Conservation (phyloP, 192 early-diverging fungal species). For the Phycomyces blakesleeanus region DNA sequence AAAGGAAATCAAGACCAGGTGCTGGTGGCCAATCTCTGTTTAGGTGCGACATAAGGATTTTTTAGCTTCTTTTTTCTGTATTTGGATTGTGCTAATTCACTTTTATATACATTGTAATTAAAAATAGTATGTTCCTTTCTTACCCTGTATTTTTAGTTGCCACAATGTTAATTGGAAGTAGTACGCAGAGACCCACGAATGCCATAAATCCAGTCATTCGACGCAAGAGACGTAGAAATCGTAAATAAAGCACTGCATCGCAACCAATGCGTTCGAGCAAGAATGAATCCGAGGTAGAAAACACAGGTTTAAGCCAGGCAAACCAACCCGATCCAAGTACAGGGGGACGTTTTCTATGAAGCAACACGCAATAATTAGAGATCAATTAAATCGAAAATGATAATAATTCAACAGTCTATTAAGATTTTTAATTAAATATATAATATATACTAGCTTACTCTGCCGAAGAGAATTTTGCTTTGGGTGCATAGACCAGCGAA, state of each 20-base stretch:
- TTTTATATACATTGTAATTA: too few species aligned
- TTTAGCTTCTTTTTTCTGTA: too few species aligned
- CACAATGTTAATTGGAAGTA: conserved; percentile 65
- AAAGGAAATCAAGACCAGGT: conserved; percentile 32
- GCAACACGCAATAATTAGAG: background rate
- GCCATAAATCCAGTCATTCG: conserved; percentile 53
- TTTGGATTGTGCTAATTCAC: too few species aligned
- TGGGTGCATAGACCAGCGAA: conserved; percentile 47
- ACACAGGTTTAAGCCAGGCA: conserved; percentile 61
- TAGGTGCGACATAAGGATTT: background rate
- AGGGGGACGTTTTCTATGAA: conserved; percentile 51
- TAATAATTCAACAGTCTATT: too few species aligned
- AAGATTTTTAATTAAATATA: too few species aligned
- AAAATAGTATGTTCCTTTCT: too few species aligned
- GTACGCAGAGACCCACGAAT: conserved; percentile 54
- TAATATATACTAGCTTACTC: conserved; percentile 30
- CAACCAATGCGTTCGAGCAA: conserved; percentile 62
- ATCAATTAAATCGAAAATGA: too few species aligned
- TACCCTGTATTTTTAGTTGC: conserved; percentile 35
- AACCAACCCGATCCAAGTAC: conserved; percentile 56
- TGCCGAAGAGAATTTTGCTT: conserved; percentile 30
- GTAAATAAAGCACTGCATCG: conserved; percentile 69
- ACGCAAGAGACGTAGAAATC: conserved; percentile 57
- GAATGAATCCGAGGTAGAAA: conserved; percentile 51
- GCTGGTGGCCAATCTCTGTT: conserved; percentile 36